Percentiles rank a stretch among this genome's conserved stretches.
Conservation (phyloP, 2,329 filamentous ascomycete genomes). For the Aspergillus novoparasiticus region DNA sequence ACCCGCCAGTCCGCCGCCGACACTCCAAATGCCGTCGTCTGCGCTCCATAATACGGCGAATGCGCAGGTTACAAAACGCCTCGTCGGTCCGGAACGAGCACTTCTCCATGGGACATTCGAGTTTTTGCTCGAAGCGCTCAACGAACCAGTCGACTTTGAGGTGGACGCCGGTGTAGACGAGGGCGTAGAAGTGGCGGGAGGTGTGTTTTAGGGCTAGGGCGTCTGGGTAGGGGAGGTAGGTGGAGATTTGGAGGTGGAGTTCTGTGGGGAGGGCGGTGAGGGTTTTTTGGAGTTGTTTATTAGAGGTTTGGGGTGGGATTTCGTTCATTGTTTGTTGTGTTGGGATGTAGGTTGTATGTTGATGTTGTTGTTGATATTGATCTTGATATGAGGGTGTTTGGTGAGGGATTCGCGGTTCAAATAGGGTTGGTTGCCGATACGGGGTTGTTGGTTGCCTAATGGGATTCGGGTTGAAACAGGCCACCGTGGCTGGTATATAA, state of each 20-base stretch:
- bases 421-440: background rate
- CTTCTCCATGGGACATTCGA: conserved; percentile 64
- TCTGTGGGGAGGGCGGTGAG: conserved; percentile 59
- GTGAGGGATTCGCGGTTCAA: background rate
- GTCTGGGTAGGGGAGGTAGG: conserved; percentile 68
- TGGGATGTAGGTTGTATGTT: background rate
- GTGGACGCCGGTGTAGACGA: conserved; percentile 66
- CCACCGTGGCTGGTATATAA: background rate
- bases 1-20: conserved; percentile 32
- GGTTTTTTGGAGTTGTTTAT: conserved; percentile 31
- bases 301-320: conserved; percentile 32
- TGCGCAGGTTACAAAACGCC: conserved; percentile 44
- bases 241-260: conserved; percentile 65
- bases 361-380: background rate
- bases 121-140: conserved; percentile 62
- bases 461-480: background rate
- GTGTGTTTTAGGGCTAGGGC: conserved; percentile 71
- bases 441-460: background rate
- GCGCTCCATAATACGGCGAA: conserved; percentile 45
- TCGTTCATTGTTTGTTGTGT: background rate
- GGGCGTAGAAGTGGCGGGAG: conserved; percentile 62
- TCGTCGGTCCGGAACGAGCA: conserved; percentile 47
- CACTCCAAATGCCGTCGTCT: conserved; percentile 46
- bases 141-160: conserved; percentile 72
- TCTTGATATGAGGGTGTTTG: too few relatives aligned